phyloP scores from a whole-genome alignment of 257 asterid genomes.

The Fraxinus pennsylvanica region DNA sequence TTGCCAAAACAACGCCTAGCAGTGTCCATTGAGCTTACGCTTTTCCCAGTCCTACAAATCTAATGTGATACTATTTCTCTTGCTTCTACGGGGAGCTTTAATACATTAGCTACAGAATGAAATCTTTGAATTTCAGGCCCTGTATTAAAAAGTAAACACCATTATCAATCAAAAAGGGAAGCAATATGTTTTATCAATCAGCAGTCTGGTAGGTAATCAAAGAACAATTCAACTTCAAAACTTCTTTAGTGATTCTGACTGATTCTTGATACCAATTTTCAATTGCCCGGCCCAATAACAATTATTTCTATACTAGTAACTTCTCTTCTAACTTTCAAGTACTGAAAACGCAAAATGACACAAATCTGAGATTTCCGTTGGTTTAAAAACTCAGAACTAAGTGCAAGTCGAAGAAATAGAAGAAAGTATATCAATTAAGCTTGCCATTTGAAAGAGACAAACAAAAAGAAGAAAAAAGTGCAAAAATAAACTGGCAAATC shows the following conservation, averaged over 20 bases:
- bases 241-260: conserved; percentile 18
- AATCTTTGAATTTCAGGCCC: conserved; percentile 29
- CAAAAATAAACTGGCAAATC: conserved; percentile 18
- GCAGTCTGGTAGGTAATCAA: conserved; percentile 19
- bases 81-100: conserved; percentile 31
- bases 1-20: conserved; percentile 71
- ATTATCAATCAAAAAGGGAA: conserved; percentile 30
- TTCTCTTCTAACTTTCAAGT: conserved; percentile 10
- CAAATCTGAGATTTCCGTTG: neutral
- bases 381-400: neutral
- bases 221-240: conserved; percentile 13
- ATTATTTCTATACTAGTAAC: conserved; percentile 3
- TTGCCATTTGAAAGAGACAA: conserved; percentile 9
- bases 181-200: conserved; percentile 19
- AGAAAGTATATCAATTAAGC: conserved; percentile 6
- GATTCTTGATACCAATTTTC: conserved; percentile 18
- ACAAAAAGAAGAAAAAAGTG: neutral
- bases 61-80: conserved; percentile 23
- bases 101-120: conserved; percentile 38
- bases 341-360: conserved; percentile 4
- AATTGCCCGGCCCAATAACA: neutral
- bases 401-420: conserved; percentile 5
- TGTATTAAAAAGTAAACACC: conserved; percentile 38
- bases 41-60: conserved; percentile 28
- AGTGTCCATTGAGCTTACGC: conserved; percentile 57